Percentiles rank a stretch among this genome's conserved stretches.
These are phyloP conservation scores for Daedalea quercina DNA, from an alignment of 768 basidiomycete species.

Conservation along the genomic window DNA sequence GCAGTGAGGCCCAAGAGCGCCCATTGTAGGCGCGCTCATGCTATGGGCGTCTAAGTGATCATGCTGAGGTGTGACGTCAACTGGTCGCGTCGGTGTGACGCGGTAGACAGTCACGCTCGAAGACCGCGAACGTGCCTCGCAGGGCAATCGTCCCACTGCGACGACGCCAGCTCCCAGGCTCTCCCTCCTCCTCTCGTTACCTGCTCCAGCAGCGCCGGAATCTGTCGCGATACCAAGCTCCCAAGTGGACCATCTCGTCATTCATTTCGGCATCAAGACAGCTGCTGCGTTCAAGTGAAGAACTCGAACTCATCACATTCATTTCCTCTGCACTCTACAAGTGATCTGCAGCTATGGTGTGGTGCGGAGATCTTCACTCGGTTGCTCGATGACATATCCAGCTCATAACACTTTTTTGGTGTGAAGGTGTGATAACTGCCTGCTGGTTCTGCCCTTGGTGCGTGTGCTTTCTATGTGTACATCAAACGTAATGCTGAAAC, in stretches of 20 bases:
- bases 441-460: conserved; percentile 68
- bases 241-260: neutral
- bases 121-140: conserved; percentile 16
- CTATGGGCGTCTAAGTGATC: neutral
- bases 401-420: conserved; percentile 6
- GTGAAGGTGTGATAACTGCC: conserved; percentile 73
- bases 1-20: too few relatives aligned
- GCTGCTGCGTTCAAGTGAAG: conserved; percentile 2
- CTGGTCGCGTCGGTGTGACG: conserved; percentile 5
- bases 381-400: neutral
- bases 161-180: conserved; percentile 8
- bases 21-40: too few relatives aligned
- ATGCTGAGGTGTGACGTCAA: too few relatives aligned
- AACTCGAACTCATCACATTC: neutral
- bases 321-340: neutral
- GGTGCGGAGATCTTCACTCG: conserved; percentile 8
- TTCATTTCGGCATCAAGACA: conserved; percentile 1
- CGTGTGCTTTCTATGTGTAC: conserved; percentile 16
- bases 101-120: conserved; percentile 7
- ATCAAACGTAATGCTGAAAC: too few relatives aligned
- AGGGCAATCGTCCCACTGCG: conserved; percentile 12
- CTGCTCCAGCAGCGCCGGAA: conserved; percentile 11
- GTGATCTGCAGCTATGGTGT: conserved; percentile 18
- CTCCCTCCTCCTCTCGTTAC: conserved; percentile 8
- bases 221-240: neutral